Evolutionary conservation across 2,329 filamentous ascomycete genomes (phyloP).

Genomic region (Aureobasidium sp.): DNA sequence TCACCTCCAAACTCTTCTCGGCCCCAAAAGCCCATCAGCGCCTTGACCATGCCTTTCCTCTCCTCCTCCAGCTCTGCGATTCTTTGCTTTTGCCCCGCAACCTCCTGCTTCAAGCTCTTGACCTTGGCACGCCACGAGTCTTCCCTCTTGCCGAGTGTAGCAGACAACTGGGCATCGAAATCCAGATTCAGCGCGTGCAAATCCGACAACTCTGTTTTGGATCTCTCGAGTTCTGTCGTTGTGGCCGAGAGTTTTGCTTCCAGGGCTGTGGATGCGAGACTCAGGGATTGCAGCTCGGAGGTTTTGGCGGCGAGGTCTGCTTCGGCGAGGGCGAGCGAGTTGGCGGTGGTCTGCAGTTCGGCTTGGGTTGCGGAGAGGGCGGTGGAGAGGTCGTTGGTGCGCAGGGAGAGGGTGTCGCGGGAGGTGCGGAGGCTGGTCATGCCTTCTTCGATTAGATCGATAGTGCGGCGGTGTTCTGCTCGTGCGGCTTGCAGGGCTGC

Average conservation of each 20-base stretch:
- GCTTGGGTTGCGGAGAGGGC: slow-evolving; percentile 14
- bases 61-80: slow-evolving; percentile 21
- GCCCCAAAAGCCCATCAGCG: slow-evolving; percentile 77
- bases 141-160: background rate
- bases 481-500: background rate
- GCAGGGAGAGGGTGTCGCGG: background rate
- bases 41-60: slow-evolving; percentile 29
- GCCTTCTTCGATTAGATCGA: slow-evolving; percentile 4
- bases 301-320: slow-evolving; percentile 15
- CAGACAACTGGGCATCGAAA: background rate
- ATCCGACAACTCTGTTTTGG: slow-evolving; percentile 18
- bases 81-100: background rate
- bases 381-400: slow-evolving; percentile 16
- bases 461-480: background rate
- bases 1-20: slow-evolving; percentile 35
- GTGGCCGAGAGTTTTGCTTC: background rate
- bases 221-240: slow-evolving; percentile 16
- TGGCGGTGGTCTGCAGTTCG: background rate
- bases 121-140: background rate
- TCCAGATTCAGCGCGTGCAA: slow-evolving; percentile 15
- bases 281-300: background rate
- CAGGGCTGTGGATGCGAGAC: background rate
- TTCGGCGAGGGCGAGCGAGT: slow-evolving; percentile 16
- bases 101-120: background rate
- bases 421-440: slow-evolving; percentile 3